A percentile compares a stretch with the other conserved stretches of the same genome.
Evolutionary conservation across 768 basidiomycete genomes (phyloP).

Genomic region (Dendrothele bispora): DNA sequence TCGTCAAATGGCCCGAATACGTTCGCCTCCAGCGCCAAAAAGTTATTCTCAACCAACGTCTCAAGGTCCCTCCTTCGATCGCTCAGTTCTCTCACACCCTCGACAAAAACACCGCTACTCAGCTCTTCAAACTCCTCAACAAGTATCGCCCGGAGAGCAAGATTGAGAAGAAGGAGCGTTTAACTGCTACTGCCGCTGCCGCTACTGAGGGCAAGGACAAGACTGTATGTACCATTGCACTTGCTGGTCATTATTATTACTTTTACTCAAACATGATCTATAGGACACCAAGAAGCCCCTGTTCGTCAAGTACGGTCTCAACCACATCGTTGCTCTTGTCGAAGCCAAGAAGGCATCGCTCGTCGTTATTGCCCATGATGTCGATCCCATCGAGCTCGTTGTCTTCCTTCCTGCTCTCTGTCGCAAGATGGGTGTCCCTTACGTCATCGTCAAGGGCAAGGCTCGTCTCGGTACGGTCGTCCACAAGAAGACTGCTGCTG

Average conservation of each 20-base stretch:
- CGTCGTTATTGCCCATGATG: conserved; percentile 95
- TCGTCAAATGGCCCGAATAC: conserved; percentile 99
- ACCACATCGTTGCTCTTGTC: conserved; percentile 93
- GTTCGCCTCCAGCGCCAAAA: conserved; percentile 97
- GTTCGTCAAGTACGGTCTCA: conserved; percentile 94
- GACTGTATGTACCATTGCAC: conserved; percentile 30
- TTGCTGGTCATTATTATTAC: not conserved
- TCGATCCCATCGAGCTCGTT: conserved; percentile 99
- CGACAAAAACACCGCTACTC: conserved; percentile 99
- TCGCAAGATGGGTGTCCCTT: conserved; percentile 99
- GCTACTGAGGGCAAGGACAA: conserved; percentile 79
- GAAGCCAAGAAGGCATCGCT: conserved; percentile 98
- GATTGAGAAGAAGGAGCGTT: conserved; percentile 96
- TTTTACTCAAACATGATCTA: not conserved
- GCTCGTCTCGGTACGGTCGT: conserved; percentile 97
- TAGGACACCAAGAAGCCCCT: conserved; percentile 92
- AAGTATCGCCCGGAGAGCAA: conserved; percentile 96
- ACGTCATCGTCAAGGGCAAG: conserved; percentile 98
- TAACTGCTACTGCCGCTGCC: conserved; percentile 73
- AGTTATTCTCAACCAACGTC: conserved; percentile 95
- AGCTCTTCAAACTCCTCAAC: conserved; percentile 97
- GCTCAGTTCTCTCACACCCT: conserved; percentile 97
- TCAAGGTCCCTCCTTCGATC: conserved; percentile 98
- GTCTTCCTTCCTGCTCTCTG: conserved; percentile 98
- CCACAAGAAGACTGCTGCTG: conserved; percentile 97